These are phyloP conservation scores for Phaeolepiota aurea DNA, from an alignment of 768 basidiomycete genomes.

Conservation along the genomic window DNA sequence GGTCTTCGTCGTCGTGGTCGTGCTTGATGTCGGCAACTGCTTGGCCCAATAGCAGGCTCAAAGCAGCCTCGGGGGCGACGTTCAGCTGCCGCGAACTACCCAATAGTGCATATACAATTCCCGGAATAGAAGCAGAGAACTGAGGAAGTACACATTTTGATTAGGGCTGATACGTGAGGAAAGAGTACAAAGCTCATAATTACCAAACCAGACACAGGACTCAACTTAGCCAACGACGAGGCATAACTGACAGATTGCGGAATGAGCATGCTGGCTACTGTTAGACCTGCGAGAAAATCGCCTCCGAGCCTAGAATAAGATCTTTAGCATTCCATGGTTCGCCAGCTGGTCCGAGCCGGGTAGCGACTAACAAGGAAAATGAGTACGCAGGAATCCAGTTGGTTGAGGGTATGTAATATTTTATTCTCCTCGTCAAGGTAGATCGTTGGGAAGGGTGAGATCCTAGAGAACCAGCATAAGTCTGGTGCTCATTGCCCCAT, in stretches of 20 bases:
- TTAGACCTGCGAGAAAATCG: constrained; percentile 80
- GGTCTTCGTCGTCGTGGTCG: constrained; percentile 27
- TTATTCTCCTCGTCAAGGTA: constrained; percentile 37
- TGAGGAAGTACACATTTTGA: constrained; percentile 17
- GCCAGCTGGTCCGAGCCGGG: constrained; percentile 3
- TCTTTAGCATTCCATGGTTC: too few relatives aligned
- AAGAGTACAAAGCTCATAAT: constrained; percentile 16
- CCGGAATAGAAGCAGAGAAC: constrained; percentile 83
- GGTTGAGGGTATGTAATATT: constrained; percentile 72
- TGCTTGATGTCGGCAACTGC: constrained; percentile 65
- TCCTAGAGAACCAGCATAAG: not conserved
- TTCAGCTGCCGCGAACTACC: constrained; percentile 79
- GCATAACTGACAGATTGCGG: constrained; percentile 91
- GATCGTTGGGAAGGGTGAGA: constrained; percentile 13
- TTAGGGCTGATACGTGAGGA: not conserved
- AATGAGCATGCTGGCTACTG: constrained; percentile 78
- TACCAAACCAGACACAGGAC: constrained; percentile 80
- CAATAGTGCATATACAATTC: constrained; percentile 83
- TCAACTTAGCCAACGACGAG: constrained; percentile 76
- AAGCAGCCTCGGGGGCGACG: constrained; percentile 83
- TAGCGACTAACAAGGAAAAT: constrained; percentile 44
- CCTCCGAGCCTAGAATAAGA: constrained; percentile 23
- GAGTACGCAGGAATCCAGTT: constrained; percentile 79
- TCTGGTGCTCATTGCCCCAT: not conserved
- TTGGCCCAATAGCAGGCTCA: constrained; percentile 84